Conservation (phyloP, 352 stramenopile genomes). For the Globisporangium solare region DNA sequence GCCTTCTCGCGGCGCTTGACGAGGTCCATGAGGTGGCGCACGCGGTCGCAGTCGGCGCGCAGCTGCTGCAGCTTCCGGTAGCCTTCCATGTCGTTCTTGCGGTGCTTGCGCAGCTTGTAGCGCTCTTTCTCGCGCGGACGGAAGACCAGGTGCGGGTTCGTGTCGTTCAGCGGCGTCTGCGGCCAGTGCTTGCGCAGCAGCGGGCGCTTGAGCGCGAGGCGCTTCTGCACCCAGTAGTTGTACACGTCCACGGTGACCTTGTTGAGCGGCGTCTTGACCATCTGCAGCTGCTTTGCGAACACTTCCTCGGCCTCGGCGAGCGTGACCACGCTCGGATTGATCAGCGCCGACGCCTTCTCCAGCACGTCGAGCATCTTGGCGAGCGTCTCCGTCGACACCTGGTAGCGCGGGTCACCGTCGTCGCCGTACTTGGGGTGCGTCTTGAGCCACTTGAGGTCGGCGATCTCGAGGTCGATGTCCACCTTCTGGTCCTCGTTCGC, state of each 20-base stretch:
- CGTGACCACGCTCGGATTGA: conserved; percentile 76
- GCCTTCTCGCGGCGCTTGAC: conserved; percentile 84
- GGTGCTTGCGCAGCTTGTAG: conserved; percentile 95
- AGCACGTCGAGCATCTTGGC: conserved; percentile 84
- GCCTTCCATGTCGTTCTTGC: conserved; percentile 95
- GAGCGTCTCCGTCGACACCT: conserved; percentile 60
- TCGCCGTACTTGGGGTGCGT: conserved; percentile 79
- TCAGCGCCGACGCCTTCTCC: conserved; percentile 77
- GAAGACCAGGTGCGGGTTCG: conserved; percentile 98
- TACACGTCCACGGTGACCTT: conserved; percentile 85
- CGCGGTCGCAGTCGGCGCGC: conserved; percentile 90
- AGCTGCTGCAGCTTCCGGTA: conserved; percentile 94
- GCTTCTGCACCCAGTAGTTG: conserved; percentile 95
- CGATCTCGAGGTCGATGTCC: conserved; percentile 74
- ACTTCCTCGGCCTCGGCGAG: conserved; percentile 70
- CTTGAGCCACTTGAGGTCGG: conserved; percentile 86
- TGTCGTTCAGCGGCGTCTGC: conserved; percentile 94
- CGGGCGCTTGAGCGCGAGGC: conserved; percentile 88
- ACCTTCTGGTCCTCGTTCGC: conserved; percentile 42
- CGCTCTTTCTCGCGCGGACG: conserved; percentile 96
- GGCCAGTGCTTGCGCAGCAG: conserved; percentile 95
- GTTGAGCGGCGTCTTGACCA: conserved; percentile 72
- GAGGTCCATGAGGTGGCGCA: conserved; percentile 80
- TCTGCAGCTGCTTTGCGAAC: conserved; percentile 52
- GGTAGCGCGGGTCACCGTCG: conserved; percentile 74